Evolutionary conservation across 108 stramenopile genomes (phyloP).

Genomic region (Parietichytrium sp.): DNA sequence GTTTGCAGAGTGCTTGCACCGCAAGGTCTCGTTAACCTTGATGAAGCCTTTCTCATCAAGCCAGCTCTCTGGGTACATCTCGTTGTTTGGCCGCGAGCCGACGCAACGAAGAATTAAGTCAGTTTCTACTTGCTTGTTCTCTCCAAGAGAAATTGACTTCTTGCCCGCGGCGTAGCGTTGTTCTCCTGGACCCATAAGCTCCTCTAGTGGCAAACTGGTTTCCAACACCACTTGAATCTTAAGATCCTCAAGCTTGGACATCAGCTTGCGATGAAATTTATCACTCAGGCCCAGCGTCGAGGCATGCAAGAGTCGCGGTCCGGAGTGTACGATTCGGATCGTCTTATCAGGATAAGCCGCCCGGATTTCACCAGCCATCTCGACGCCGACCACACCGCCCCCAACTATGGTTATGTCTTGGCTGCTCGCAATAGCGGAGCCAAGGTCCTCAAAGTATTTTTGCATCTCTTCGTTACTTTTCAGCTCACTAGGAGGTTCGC

Average conservation of each 20-base stretch:
- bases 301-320: not conserved
- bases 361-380: slow-evolving; percentile 51
- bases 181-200: not conserved
- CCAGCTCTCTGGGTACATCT: not conserved
- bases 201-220: not conserved
- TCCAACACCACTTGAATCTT: not conserved
- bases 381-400: slow-evolving; percentile 53
- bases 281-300: not conserved
- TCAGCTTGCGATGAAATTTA: not conserved
- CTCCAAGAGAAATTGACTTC: not conserved
- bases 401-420: slow-evolving; percentile 48
- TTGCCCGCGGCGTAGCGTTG: not conserved
- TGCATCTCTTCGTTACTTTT: not conserved
- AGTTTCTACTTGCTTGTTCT: not conserved
- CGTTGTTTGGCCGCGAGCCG: not conserved
- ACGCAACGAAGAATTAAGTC: not conserved
- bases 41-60: not conserved
- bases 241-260: not conserved
- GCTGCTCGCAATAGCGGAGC: slow-evolving; percentile 23
- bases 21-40: not conserved
- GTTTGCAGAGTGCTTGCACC: not conserved
- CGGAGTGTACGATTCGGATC: slow-evolving; percentile 45
- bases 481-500: not conserved
- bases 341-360: slow-evolving; percentile 43
- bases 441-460: not conserved